A percentile compares a stretch with the other conserved stretches of the same genome.
These are phyloP conservation scores for Cladosporium sp. DNA, from an alignment of 2,329 filamentous ascomycete species.

Conservation along the genomic window DNA sequence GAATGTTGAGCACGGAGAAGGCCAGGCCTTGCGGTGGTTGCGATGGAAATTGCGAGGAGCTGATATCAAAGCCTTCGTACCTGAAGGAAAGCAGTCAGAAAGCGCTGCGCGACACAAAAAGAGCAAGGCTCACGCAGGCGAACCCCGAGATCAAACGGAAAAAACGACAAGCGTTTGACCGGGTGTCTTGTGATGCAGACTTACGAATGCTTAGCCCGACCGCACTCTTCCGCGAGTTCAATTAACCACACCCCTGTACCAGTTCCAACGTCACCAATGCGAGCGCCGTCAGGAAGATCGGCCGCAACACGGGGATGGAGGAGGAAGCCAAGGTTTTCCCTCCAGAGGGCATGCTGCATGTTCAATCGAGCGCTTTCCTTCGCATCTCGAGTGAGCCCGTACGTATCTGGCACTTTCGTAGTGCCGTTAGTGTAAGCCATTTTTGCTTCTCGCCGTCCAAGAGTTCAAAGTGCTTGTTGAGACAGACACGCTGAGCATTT, in stretches of 20 bases:
- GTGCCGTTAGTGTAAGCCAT: not conserved
- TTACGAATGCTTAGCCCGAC: not conserved
- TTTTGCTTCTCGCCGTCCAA: not conserved
- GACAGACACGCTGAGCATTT: too few relatives aligned
- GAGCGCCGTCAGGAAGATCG: conserved; percentile 12
- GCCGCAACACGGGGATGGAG: conserved; percentile 16
- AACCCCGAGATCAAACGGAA: too few relatives aligned
- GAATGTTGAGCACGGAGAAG: conserved; percentile 15
- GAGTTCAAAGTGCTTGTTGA: too few relatives aligned
- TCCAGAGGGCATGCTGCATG: conserved; percentile 14
- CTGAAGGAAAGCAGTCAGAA: not conserved
- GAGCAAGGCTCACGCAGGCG: too few relatives aligned
- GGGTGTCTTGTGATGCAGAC: not conserved
- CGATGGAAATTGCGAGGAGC: conserved; percentile 16
- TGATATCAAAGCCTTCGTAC: conserved; percentile 18
- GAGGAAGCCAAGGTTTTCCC: conserved; percentile 14
- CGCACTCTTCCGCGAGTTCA: conserved; percentile 11
- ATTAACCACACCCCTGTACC: conserved; percentile 20
- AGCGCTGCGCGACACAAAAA: not conserved
- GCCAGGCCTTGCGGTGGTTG: not conserved
- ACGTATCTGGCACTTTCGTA: not conserved
- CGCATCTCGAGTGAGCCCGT: conserved; percentile 17
- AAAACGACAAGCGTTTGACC: not conserved
- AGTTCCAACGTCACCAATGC: conserved; percentile 19
- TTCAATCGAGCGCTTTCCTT: conserved; percentile 17